phyloP scores from a whole-genome alignment of 2,329 filamentous ascomycete genomes.

The Rhynchosporium secalis region DNA sequence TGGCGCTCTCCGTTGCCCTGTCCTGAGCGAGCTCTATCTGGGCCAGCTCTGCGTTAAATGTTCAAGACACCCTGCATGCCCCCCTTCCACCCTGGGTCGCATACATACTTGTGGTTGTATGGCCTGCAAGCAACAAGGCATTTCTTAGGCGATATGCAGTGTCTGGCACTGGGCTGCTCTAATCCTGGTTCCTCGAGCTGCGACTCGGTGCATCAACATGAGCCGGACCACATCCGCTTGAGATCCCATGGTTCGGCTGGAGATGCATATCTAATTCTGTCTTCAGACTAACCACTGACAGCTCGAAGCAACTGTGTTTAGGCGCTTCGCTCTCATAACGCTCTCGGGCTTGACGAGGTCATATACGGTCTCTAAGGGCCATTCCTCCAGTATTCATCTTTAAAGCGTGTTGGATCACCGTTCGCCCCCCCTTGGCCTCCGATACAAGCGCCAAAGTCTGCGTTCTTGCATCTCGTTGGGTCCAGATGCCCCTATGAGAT shows the following conservation, averaged over 20 bases:
- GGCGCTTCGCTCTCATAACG: constrained; percentile 44
- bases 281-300: constrained; percentile 45
- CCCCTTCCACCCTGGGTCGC: constrained; percentile 16
- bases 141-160: constrained; percentile 43
- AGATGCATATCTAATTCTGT: constrained; percentile 42
- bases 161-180: constrained; percentile 29
- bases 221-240: constrained; percentile 49
- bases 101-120: constrained; percentile 8
- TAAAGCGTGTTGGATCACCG: constrained; percentile 33
- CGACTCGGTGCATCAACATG: constrained; percentile 37
- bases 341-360: constrained; percentile 39
- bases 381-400: constrained; percentile 31
- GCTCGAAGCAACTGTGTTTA: constrained; percentile 45
- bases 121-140: constrained; percentile 26
- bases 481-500: constrained; percentile 35
- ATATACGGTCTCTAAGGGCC: constrained; percentile 43
- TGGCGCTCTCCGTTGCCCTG: constrained; percentile 22
- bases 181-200: constrained; percentile 31
- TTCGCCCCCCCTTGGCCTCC: constrained; percentile 34
- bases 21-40: constrained; percentile 7
- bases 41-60: constrained; percentile 22
- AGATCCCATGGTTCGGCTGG: constrained; percentile 46
- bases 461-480: constrained; percentile 31
- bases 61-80: constrained; percentile 28
- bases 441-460: constrained; percentile 35